Conservation (phyloP, 257 asterid genomes). For the Solanum virginianum region DNA sequence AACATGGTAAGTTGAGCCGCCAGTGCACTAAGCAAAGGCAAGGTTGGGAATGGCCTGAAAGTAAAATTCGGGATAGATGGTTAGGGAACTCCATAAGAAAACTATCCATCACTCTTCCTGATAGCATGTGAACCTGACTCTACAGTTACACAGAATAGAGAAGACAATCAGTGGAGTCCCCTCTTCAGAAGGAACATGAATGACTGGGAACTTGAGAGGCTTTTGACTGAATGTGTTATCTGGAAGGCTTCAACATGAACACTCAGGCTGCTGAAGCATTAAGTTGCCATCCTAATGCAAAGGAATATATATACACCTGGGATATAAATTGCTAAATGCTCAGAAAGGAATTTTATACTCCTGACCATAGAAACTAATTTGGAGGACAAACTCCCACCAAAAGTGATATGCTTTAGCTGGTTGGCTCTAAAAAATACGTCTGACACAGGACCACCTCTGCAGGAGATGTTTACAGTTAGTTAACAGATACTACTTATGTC, state of each 20-base stretch:
- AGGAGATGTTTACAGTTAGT: not conserved
- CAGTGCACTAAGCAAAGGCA: not conserved
- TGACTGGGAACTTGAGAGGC: not conserved
- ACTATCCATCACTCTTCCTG: not conserved
- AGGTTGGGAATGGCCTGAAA: not conserved
- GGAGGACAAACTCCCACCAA: not conserved
- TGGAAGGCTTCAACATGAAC: not conserved
- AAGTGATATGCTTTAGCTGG: not conserved
- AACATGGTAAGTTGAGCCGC: not conserved
- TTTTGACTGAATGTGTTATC: not conserved
- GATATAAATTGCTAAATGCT: not conserved
- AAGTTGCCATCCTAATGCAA: not conserved
- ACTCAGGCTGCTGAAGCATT: not conserved
- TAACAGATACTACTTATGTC: not conserved
- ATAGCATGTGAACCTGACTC: not conserved
- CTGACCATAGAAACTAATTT: not conserved
- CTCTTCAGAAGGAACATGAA: not conserved
- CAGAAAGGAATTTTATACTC: not conserved
- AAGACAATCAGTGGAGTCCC: not conserved
- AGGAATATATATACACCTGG: not conserved
- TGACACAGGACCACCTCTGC: not conserved
- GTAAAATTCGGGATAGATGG: not conserved
- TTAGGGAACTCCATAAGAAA: not conserved
- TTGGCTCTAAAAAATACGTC: not conserved
- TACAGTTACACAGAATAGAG: not conserved